Evolutionary conservation across 2,329 filamentous ascomycete species (phyloP).

Genomic region (Calonectria honghensis): DNA sequence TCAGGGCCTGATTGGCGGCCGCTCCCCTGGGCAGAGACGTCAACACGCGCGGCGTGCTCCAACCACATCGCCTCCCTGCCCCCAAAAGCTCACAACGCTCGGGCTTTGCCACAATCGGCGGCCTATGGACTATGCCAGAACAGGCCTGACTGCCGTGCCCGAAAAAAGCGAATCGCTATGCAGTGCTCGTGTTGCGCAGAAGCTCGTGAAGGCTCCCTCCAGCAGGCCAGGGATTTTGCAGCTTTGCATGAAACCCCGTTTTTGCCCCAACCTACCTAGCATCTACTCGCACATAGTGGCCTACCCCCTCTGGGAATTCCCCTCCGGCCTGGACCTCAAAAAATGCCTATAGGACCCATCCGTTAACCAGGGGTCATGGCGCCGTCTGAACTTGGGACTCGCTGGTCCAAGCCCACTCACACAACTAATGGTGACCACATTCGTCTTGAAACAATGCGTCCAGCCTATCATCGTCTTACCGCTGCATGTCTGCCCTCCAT

Average conservation of each 20-base stretch:
- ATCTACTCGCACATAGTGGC: slow-evolving; percentile 33
- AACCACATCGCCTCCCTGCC: slow-evolving; percentile 44
- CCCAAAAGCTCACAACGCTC: slow-evolving; percentile 45
- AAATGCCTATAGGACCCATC: slow-evolving; percentile 42
- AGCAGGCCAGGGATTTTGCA: slow-evolving; percentile 41
- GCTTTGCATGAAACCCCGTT: slow-evolving; percentile 46
- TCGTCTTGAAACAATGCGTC: slow-evolving; percentile 55
- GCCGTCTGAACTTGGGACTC: slow-evolving; percentile 47
- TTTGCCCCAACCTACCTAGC: slow-evolving; percentile 34
- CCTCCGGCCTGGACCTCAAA: slow-evolving; percentile 32
- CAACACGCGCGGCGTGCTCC: slow-evolving; percentile 41
- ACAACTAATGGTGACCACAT: slow-evolving; percentile 52
- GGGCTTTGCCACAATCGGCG: slow-evolving; percentile 51
- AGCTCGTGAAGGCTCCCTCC: slow-evolving; percentile 39
- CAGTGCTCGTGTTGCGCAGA: slow-evolving; percentile 37
- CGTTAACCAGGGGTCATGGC: slow-evolving; percentile 53
- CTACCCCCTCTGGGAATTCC: slow-evolving; percentile 9
- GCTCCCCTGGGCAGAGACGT: slow-evolving; percentile 45
- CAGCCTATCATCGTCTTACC: slow-evolving; percentile 57
- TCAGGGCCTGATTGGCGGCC: slow-evolving; percentile 55
- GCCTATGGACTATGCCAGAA: slow-evolving; percentile 52
- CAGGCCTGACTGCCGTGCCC: slow-evolving; percentile 37
- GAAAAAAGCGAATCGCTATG: slow-evolving; percentile 39
- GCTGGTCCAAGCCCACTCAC: slow-evolving; percentile 50
- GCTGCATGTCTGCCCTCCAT: slow-evolving; percentile 48